phyloP scores from a whole-genome alignment of 805 yeast species.

The Ogataea siamensis region DNA sequence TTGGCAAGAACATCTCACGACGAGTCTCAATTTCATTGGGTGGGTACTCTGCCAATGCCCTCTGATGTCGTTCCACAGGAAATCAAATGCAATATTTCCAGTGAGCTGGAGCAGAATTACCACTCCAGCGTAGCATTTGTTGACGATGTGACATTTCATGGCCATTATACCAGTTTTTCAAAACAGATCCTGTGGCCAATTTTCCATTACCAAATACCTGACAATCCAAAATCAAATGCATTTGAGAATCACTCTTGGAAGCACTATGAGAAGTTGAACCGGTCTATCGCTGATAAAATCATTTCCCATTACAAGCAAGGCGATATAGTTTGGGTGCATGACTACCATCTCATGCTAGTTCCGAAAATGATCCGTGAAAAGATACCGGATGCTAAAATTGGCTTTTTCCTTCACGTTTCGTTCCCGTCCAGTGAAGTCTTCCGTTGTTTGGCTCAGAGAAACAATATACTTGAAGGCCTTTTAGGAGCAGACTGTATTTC shows the following conservation, averaged over 20 bases:
- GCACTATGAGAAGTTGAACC: slow-evolving; percentile 73
- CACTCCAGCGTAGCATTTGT: slow-evolving; percentile 66
- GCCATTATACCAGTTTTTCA: slow-evolving; percentile 88
- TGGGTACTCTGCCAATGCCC: slow-evolving; percentile 92
- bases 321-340: slow-evolving; percentile 90
- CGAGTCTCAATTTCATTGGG: slow-evolving; percentile 56
- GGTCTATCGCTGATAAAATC: slow-evolving; percentile 73
- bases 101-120: slow-evolving; percentile 46
- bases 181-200: slow-evolving; percentile 97
- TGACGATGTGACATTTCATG: slow-evolving; percentile 77
- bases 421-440: slow-evolving; percentile 96
- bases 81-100: slow-evolving; percentile 53
- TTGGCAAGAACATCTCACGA: slow-evolving; percentile 46
- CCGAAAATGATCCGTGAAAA: slow-evolving; percentile 78
- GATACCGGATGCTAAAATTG: slow-evolving; percentile 82
- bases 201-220: slow-evolving; percentile 89
- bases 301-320: slow-evolving; percentile 65
- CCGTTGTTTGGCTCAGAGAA: slow-evolving; percentile 88
- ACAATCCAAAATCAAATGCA: slow-evolving; percentile 88
- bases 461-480: slow-evolving; percentile 71
- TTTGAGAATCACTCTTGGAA: slow-evolving; percentile 96
- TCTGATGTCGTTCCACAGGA: slow-evolving; percentile 70
- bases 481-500: slow-evolving; percentile 85
- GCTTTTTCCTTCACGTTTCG: slow-evolving; percentile 88
- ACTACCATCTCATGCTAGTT: slow-evolving; percentile 83